These are phyloP conservation scores for Hypoxylon perforatum DNA, from an alignment of 495 filamentous ascomycete genomes.

Conservation along the genomic window DNA sequence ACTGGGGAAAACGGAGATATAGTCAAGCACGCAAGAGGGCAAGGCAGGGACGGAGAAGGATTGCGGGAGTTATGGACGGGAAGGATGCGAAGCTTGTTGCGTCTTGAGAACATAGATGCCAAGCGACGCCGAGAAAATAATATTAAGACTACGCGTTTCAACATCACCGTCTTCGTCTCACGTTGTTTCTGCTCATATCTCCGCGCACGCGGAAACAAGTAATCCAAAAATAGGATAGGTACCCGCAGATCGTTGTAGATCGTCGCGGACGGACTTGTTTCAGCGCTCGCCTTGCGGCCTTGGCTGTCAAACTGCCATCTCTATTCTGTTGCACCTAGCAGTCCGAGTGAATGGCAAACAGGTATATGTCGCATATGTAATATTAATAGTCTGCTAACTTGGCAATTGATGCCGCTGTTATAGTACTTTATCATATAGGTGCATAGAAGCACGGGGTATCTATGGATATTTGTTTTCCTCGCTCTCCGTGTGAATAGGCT, in stretches of 20 bases:
- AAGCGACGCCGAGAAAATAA: constrained; percentile 28
- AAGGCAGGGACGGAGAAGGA: not conserved
- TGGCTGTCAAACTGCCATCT: too few relatives aligned
- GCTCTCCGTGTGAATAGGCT: constrained; percentile 28
- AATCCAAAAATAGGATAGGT: constrained; percentile 17
- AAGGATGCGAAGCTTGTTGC: constrained; percentile 15
- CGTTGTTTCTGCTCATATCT: constrained; percentile 7
- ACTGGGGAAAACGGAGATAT: not conserved
- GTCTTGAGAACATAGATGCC: constrained; percentile 16
- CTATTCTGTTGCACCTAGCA: too few relatives aligned
- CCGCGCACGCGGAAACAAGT: not conserved
- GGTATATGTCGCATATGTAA: too few relatives aligned
- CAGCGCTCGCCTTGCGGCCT: too few relatives aligned
- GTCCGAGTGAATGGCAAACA: too few relatives aligned
- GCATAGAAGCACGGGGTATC: not conserved
- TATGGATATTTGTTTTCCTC: constrained; percentile 24
- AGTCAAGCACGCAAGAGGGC: too few relatives aligned
- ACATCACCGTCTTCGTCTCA: constrained; percentile 20
- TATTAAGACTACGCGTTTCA: constrained; percentile 17
- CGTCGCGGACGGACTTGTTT: not conserved
- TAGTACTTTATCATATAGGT: too few relatives aligned
- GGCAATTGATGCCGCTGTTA: too few relatives aligned
- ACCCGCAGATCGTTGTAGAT: not conserved
- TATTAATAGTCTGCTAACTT: too few relatives aligned
- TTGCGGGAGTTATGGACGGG: constrained; percentile 20